Evolutionary conservation across 805 yeast species (phyloP).

Genomic region (Blastobotrys robertii): DNA sequence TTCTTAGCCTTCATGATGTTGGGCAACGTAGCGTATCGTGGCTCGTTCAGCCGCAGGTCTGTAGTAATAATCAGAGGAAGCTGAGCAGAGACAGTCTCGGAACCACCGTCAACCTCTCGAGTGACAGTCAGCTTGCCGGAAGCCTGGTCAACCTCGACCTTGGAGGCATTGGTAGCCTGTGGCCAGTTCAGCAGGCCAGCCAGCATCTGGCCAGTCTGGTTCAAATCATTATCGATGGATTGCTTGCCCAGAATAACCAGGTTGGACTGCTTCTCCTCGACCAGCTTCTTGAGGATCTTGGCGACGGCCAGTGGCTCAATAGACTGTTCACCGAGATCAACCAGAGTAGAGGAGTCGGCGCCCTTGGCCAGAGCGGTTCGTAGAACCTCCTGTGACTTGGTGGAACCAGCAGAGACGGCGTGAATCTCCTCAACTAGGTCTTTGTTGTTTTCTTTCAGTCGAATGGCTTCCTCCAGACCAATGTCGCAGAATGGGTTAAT

Average conservation of each 20-base stretch:
- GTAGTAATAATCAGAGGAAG: constrained; percentile 85
- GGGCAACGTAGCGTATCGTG: constrained; percentile 92
- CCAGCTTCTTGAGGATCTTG: constrained; percentile 66
- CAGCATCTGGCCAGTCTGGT: constrained; percentile 93
- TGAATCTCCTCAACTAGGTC: constrained; percentile 67
- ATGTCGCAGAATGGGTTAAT: constrained; percentile 98
- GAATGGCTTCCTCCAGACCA: constrained; percentile 90
- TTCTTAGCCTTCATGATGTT: constrained; percentile 98
- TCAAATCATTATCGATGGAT: constrained; percentile 90
- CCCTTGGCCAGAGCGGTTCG: constrained; percentile 93
- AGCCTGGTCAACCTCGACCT: constrained; percentile 58
- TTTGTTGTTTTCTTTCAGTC: constrained; percentile 58
- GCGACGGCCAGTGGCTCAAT: constrained; percentile 88
- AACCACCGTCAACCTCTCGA: constrained; percentile 94
- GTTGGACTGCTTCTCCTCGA: constrained; percentile 61
- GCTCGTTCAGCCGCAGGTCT: constrained; percentile 88
- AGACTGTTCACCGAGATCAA: constrained; percentile 63
- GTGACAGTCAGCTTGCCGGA: constrained; percentile 53
- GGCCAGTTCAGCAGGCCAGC: constrained; percentile 95
- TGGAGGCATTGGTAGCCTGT: constrained; percentile 90
- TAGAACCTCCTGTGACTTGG: constrained; percentile 78
- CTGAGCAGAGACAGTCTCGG: constrained; percentile 65
- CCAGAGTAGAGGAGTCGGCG: constrained; percentile 73
- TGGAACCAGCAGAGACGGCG: constrained; percentile 84
- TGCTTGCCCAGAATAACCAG: constrained; percentile 89